Evolutionary conservation across 78 protist species (phyloP).

Genomic region (Polysphondylium violaceum): DNA sequence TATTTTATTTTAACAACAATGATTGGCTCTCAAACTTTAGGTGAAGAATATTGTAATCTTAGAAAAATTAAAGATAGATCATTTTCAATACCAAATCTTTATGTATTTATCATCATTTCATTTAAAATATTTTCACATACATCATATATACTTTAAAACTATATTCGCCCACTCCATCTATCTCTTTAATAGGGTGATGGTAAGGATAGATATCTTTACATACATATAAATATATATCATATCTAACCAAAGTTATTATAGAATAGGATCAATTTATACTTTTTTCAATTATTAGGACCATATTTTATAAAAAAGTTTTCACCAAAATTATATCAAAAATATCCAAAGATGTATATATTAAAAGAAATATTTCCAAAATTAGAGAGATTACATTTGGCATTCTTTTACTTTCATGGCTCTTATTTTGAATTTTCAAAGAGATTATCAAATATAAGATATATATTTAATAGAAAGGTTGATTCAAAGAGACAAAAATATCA

Average conservation of each 20-base stretch:
- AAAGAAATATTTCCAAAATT: slow-evolving; percentile 61
- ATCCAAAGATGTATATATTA: slow-evolving; percentile 27
- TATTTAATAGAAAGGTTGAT: slow-evolving; percentile 61
- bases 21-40: slow-evolving; percentile 65
- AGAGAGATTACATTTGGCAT: slow-evolving; percentile 66
- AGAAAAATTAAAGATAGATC: slow-evolving; percentile 53
- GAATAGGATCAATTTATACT: slow-evolving; percentile 29
- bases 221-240: neutral
- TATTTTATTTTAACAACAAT: slow-evolving; percentile 55
- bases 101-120: neutral
- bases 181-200: too few relatives aligned
- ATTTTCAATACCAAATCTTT: slow-evolving; percentile 42
- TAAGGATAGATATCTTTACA: neutral
- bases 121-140: neutral
- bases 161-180: too few relatives aligned
- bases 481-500: slow-evolving; percentile 63
- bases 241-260: neutral
- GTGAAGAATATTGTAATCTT: slow-evolving; percentile 68
- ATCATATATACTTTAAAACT: too few relatives aligned
- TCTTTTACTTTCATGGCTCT: slow-evolving; percentile 56
- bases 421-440: slow-evolving; percentile 62
- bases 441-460: slow-evolving; percentile 53
- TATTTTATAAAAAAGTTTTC: slow-evolving; percentile 25
- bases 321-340: slow-evolving; percentile 35
- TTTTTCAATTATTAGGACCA: slow-evolving; percentile 49